Evolutionary conservation across 2,329 filamentous ascomycete genomes (phyloP), one percentile per base, ranked within the genome.

Genomic region (Cordyceps fumosorosea): DNA sequence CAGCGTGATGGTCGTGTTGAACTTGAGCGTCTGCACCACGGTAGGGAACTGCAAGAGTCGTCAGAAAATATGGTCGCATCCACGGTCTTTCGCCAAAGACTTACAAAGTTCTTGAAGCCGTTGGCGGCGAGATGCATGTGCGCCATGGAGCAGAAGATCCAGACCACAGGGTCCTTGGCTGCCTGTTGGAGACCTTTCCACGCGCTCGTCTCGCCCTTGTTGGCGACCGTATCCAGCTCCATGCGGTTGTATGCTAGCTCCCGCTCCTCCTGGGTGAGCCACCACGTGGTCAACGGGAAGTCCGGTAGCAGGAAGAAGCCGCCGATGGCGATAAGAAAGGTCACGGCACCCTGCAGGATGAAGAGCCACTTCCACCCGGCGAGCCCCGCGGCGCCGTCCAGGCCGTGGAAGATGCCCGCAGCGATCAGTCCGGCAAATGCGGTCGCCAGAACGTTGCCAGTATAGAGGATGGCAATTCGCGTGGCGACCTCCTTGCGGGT

Each of bases 361-460:
- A 89, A 89, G 0, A 89, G 76, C 69, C 85, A 87, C 18, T 83
- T 75, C 85, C 86, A 89, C 3, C 85, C 86, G 3, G 78, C 74
- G 3, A 87, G 72, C 0, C 85, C 86, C 8, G 72, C 73, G 2
- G 75, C 72, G 4, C 80, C 77, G 10, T 69, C 66, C 54, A 71
- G 67, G 2, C 64, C 64, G 59, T 68, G 64, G 1, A 84, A 84
- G 56, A 90, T 88, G 1, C 86, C 84, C 0, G 81, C 82, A 0
- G 81, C 80, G 40, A 86, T 81, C 3, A 85, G 71, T 2, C 85
- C 87, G 0, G 85, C 86, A 67, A 90, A 89, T 0, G 87, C 87
- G 0, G 86, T 86, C 0, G 84, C 86, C 6, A 90, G 79, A 12
- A 90, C 76, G 6, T 85, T 84, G 0, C 86, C 88, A 0, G 84